Conservation (phyloP, 371 early-diverging fungal genomes). For the Syncephalastrum racemosum region DNA sequence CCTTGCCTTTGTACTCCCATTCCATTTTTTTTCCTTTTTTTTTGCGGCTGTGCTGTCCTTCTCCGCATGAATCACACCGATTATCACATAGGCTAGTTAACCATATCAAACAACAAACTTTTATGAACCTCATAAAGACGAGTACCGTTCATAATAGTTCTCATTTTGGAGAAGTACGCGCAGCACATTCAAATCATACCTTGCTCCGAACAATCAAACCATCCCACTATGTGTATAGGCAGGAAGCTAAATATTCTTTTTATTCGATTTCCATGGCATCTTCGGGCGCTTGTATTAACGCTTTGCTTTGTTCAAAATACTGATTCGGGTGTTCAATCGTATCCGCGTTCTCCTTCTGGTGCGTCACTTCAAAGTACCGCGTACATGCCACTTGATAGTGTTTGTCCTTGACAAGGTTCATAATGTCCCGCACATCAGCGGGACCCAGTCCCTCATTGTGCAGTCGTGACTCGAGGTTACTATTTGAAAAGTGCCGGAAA, state of each 20-base stretch:
- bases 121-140: too few species aligned
- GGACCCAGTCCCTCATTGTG: constrained; percentile 48
- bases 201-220: too few species aligned
- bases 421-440: constrained; percentile 63
- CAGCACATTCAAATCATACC: too few species aligned
- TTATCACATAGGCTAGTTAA: too few species aligned
- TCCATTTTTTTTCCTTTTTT: too few species aligned
- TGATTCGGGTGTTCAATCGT: constrained; percentile 91
- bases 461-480: constrained; percentile 61
- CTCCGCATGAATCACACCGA: too few species aligned
- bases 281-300: not conserved
- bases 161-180: too few species aligned
- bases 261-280: constrained; percentile 11
- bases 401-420: constrained; percentile 61
- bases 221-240: too few species aligned
- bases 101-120: too few species aligned
- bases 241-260: not conserved
- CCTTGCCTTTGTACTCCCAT: too few species aligned
- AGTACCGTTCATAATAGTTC: too few species aligned
- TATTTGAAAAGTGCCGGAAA: constrained; percentile 79
- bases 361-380: constrained; percentile 77
- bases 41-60: too few species aligned
- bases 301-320: constrained; percentile 81
- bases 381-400: constrained; percentile 97
- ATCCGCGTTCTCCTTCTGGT: constrained; percentile 48